Conservation (phyloP, 2,329 filamentous ascomycete genomes). For the Pleomassaria siparia region DNA sequence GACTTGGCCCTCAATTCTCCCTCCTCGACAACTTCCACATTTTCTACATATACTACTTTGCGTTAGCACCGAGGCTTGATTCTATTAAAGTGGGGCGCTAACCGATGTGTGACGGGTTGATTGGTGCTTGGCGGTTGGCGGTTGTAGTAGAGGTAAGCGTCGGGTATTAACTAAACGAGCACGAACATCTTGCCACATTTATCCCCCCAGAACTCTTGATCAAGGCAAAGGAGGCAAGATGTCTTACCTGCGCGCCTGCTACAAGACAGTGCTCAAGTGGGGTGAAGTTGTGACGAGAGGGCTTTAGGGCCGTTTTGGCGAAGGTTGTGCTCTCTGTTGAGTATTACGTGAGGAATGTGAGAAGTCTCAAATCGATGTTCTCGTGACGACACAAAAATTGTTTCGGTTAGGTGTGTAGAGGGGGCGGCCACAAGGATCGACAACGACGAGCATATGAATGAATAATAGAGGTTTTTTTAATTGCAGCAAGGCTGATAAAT, state of each 20-base stretch:
- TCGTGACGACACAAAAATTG: background rate
- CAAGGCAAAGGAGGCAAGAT: background rate
- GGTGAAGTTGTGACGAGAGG: too few species aligned
- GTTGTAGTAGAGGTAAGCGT: slow-evolving; percentile 12
- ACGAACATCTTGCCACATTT: background rate
- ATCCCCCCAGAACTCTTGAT: background rate
- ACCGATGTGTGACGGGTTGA: slow-evolving; percentile 43
- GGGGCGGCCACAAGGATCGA: background rate
- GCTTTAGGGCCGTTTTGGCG: too few species aligned
- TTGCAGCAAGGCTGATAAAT: background rate
- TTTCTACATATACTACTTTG: too few species aligned
- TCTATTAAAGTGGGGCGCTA: slow-evolving; percentile 34
- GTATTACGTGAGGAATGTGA: slow-evolving; percentile 67
- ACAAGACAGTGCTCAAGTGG: too few species aligned
- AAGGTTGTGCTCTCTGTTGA: too few species aligned
- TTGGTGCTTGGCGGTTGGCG: slow-evolving; percentile 49
- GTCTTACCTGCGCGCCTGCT: slow-evolving; percentile 56
- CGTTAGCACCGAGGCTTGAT: slow-evolving; percentile 7
- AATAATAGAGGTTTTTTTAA: slow-evolving; percentile 1
- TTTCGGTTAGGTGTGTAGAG: background rate
- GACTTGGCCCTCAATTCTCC: too few species aligned
- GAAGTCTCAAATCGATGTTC: slow-evolving; percentile 3
- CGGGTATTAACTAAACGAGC: slow-evolving; percentile 10
- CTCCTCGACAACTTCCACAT: too few species aligned
- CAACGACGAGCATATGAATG: too few species aligned